Evolutionary conservation across 2,329 filamentous ascomycete species (phyloP).

Genomic region (Epichloe elymi): DNA sequence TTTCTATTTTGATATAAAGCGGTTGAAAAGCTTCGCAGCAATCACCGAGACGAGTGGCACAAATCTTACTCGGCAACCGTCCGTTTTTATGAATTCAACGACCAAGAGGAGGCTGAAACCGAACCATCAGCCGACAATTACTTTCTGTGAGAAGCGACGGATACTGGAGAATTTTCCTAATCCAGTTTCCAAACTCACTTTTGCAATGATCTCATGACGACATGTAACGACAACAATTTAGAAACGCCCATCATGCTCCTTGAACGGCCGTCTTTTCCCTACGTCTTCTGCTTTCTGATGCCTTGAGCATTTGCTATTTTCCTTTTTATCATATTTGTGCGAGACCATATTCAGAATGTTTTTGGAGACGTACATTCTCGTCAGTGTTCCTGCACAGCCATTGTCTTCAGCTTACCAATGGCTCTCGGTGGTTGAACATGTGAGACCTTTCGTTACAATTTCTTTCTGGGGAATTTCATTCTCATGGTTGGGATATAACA

Average conservation of each 20-base stretch:
- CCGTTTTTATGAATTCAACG: constrained; percentile 6
- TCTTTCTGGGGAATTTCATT: neutral
- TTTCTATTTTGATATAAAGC: constrained; percentile 12
- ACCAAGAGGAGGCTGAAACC: constrained; percentile 1
- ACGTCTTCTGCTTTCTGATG: neutral
- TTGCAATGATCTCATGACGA: constrained; percentile 16
- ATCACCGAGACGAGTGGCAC: constrained; percentile 19
- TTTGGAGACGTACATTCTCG: neutral
- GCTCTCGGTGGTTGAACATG: neutral
- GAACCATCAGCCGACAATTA: neutral
- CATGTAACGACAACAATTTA: constrained; percentile 12
- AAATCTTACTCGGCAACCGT: constrained; percentile 7
- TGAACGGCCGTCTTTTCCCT: neutral
- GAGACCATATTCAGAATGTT: neutral
- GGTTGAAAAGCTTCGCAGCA: constrained; percentile 27
- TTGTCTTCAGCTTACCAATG: neutral
- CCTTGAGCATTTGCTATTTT: neutral
- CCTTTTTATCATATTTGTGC: neutral
- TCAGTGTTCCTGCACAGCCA: neutral
- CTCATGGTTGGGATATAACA: neutral
- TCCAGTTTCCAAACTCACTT: constrained; percentile 6
- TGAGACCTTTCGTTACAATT: neutral
- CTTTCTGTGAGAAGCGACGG: neutral
- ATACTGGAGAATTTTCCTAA: neutral
- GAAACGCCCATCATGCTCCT: constrained; percentile 5